Evolutionary conservation across 2,329 filamentous ascomycete species (phyloP), one percentile per base, ranked within the genome.

Genomic region (Talaromyces albobiverticillius): DNA sequence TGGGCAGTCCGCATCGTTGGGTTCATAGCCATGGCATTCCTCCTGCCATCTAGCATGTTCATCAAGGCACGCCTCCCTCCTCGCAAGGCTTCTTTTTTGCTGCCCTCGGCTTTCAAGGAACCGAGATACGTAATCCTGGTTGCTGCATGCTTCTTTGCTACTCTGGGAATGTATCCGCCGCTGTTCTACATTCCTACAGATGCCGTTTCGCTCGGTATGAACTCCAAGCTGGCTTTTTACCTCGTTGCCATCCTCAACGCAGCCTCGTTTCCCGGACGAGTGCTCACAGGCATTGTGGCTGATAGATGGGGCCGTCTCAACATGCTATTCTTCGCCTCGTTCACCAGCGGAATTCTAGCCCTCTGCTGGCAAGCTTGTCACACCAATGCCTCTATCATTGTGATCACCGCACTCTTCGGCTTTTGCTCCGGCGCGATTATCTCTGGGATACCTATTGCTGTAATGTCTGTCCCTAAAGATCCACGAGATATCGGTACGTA

Each of bases 1-100:
- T 87, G 85, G 83, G 78, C 84, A 0, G 80, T 83, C 2, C 72
- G 86, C 4, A 76, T 82, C 10, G 63, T 73, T 4, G 74, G 67
- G 1, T 76, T 76, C 40, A 68, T 68, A 16, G 72, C 74, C 67
- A 55, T 74, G 2, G 70, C 71, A 3, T 56, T 71, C 1, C 58
- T 75, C 0, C 36, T 65, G 10, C 74, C 80, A 48, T 66, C 77
- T 1, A 62, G 60, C 36, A 9, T 74, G 3, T 55, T 41, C 23
- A 59, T 63, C 36, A 58, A 49, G n/a, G 50, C 60, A 9, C 63
- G 62, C 2, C 48, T 62, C 0, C 64, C 64, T 3, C 61, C 62
- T 13, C 57, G 63, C 11, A 76, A 79, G 47, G 51, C 62, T n/a
- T 50, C 55, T 8, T 59, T 67, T 25, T 57, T 62, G 6, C 46